Conservation (phyloP, 2,329 filamentous ascomycete genomes). For the Phymatotrichopsis omnivora region DNA sequence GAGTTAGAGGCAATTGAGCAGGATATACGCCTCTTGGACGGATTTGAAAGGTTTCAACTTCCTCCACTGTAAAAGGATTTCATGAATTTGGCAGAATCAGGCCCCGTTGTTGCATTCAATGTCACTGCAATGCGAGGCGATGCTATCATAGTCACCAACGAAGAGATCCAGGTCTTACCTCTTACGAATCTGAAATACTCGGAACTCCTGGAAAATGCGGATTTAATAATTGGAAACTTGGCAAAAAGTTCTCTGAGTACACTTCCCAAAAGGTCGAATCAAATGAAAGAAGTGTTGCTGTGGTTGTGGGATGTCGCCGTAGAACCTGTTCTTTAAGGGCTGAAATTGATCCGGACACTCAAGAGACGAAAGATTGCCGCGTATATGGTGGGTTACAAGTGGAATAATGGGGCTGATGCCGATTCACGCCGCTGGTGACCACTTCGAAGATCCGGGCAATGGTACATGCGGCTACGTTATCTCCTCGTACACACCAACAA, state of each 20-base stretch:
- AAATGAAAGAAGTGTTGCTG: constrained; percentile 7
- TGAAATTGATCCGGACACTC: neutral
- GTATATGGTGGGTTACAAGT: constrained; percentile 18
- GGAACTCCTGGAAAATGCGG: no score
- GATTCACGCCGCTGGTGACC: constrained; percentile 5
- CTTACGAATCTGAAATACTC: no score
- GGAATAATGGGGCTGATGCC: constrained; percentile 11
- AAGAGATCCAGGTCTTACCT: no score
- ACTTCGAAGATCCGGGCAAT: no score
- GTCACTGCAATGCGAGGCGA: constrained; percentile 9
- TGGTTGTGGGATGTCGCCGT: constrained; percentile 22
- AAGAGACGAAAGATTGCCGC: neutral
- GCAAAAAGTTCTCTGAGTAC: no score
- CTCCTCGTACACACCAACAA: constrained; percentile 17
- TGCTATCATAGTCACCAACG: constrained; percentile 16
- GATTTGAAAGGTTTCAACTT: constrained; percentile 5
- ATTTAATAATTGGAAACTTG: no score
- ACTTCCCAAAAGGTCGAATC: no score
- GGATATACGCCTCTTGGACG: constrained; percentile 3
- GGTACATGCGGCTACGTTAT: no score
- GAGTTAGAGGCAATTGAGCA: constrained; percentile 7
- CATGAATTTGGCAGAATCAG: constrained; percentile 6
- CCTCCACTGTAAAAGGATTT: constrained; percentile 2
- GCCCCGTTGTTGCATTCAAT: constrained; percentile 17
- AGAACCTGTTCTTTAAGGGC: constrained; percentile 8